These are phyloP conservation scores for Dissophora globulifera DNA, from an alignment of 192 early-diverging fungal genomes.

Conservation along the genomic window DNA sequence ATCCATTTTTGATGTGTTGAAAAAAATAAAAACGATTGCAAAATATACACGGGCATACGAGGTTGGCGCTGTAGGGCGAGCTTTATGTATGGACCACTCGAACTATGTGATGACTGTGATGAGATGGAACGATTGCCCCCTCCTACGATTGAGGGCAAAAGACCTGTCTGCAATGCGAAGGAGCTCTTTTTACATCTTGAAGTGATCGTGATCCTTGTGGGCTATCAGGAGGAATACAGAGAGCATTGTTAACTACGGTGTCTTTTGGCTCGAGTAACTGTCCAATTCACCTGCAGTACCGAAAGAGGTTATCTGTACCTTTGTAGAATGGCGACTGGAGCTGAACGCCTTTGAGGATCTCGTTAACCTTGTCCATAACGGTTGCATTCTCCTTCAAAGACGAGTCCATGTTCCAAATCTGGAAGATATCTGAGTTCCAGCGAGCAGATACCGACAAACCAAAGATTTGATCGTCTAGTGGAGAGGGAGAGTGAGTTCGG, in stretches of 20 bases:
- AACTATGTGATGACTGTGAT: not conserved
- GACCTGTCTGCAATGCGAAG: not conserved
- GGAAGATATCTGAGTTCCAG: slow-evolving; percentile 61
- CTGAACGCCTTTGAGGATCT: slow-evolving; percentile 47
- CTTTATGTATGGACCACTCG: slow-evolving; percentile 7
- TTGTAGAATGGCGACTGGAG: slow-evolving; percentile 61
- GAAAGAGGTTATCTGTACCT: slow-evolving; percentile 25
- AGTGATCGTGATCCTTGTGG: slow-evolving; percentile 56
- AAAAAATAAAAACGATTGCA: too few species aligned
- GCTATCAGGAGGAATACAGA: too few species aligned
- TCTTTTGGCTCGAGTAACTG: too few species aligned
- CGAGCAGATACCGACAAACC: slow-evolving; percentile 59
- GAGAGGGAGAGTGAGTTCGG: not conserved
- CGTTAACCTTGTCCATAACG: slow-evolving; percentile 54
- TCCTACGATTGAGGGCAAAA: not conserved
- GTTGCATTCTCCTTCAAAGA: slow-evolving; percentile 39
- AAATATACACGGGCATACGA: too few species aligned
- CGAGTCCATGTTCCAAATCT: slow-evolving; percentile 62
- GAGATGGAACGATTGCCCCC: too few species aligned
- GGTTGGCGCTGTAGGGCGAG: too few species aligned
- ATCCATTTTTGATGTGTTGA: not conserved
- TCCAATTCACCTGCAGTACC: too few species aligned
- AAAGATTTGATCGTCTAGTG: slow-evolving; percentile 57
- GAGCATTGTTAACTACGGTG: too few species aligned
- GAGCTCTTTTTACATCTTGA: slow-evolving; percentile 31